Percentiles rank a stretch among this genome's conserved stretches.
Conservation (phyloP, 345 rosid genomes). For the Lagerstroemia speciosa region DNA sequence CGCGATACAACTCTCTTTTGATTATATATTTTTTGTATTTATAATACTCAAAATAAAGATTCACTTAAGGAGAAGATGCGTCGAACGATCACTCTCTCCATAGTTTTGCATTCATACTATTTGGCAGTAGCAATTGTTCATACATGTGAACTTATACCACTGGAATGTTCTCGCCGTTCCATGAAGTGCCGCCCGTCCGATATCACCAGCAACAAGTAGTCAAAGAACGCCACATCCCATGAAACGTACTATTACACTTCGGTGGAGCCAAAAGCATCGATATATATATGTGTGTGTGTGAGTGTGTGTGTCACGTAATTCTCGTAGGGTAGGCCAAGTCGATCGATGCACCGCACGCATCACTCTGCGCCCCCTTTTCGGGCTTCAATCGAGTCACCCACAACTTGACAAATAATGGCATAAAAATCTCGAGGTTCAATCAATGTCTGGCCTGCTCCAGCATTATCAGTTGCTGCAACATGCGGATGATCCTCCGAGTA, state of each 20-base stretch:
- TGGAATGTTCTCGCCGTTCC: too few relatives aligned
- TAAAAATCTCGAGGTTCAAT: not conserved
- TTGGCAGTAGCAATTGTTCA: not conserved
- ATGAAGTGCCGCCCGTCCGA: not conserved
- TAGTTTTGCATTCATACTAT: not conserved
- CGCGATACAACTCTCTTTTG: too few relatives aligned
- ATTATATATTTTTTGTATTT: too few relatives aligned
- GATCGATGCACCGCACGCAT: not conserved
- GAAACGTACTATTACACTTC: not conserved
- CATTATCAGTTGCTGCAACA: not conserved
- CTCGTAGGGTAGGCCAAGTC: not conserved
- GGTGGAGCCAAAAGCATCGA: not conserved
- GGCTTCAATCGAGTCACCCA: not conserved
- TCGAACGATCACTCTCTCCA: too few relatives aligned
- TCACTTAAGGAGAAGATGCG: too few relatives aligned
- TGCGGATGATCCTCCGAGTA: conserved; percentile 1
- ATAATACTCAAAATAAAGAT: too few relatives aligned
- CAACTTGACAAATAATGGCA: not conserved
- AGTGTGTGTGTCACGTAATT: not conserved
- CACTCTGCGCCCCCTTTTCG: not conserved
- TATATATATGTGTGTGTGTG: too few relatives aligned
- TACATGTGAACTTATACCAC: too few relatives aligned
- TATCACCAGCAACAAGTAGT: not conserved
- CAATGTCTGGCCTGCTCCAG: conserved; percentile 4
- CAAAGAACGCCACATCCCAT: not conserved